phyloP scores from a whole-genome alignment of 2,329 filamentous ascomycete genomes.

The Aaosphaeria arxii region DNA sequence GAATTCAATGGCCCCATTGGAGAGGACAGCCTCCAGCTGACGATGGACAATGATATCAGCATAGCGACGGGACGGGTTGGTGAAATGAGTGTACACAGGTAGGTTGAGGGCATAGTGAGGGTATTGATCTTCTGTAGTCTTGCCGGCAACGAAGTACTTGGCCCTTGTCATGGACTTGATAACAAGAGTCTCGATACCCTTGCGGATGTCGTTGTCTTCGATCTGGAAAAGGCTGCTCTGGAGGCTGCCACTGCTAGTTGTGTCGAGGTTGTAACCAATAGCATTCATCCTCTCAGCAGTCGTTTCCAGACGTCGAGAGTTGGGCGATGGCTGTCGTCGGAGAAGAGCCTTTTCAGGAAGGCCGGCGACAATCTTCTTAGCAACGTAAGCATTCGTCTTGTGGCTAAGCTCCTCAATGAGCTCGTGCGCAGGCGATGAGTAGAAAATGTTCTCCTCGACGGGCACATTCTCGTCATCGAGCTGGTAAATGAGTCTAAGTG shows the following conservation, averaged over 20 bases:
- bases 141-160: conserved; percentile 88
- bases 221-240: conserved; percentile 96
- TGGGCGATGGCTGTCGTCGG: conserved; percentile 81
- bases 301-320: conserved; percentile 80
- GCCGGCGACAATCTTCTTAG: conserved; percentile 73
- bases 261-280: conserved; percentile 86
- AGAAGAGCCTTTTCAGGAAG: conserved; percentile 91
- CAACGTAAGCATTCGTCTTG: conserved; percentile 87
- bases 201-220: conserved; percentile 81
- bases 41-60: conserved; percentile 94
- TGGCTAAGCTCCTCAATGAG: conserved; percentile 93
- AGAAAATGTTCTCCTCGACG: conserved; percentile 93
- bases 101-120: conserved; percentile 91
- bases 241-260: conserved; percentile 81
- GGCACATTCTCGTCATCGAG: conserved; percentile 97
- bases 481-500: conserved; percentile 86
- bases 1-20: conserved; percentile 78
- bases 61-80: conserved; percentile 89
- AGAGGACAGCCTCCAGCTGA: conserved; percentile 84
- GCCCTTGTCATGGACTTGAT: conserved; percentile 95
- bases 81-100: conserved; percentile 95
- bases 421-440: conserved; percentile 84
- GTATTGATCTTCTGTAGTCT: conserved; percentile 72
- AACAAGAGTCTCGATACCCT: conserved; percentile 95
- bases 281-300: conserved; percentile 92